phyloP scores from a whole-genome alignment of 805 yeast genomes.

The Ogataea glucozyma region DNA sequence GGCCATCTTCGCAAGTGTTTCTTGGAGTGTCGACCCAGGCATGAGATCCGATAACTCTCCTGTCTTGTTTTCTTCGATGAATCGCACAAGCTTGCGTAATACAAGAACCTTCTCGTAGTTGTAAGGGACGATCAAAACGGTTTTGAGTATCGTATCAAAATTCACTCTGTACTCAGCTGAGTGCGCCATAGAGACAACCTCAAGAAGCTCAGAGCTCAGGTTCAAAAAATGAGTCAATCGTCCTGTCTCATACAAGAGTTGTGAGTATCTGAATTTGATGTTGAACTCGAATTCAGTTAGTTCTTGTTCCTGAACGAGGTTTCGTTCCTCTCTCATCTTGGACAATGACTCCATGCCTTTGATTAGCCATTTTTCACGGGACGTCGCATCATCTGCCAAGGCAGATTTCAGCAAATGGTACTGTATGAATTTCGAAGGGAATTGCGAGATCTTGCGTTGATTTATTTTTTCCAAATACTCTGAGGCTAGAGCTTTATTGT shows the following conservation, averaged over 20 bases:
- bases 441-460: constrained; percentile 14
- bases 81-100: constrained; percentile 2
- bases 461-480: constrained; percentile 16
- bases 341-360: constrained; percentile 17
- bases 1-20: not conserved
- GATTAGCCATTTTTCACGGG: constrained; percentile 13
- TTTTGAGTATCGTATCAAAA: constrained; percentile 3
- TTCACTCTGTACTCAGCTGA: constrained; percentile 2
- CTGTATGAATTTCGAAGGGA: constrained; percentile 11
- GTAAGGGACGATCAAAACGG: constrained; percentile 18
- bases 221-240: constrained; percentile 5
- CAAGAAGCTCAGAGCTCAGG: constrained; percentile 6
- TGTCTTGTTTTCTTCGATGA: not conserved
- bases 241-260: constrained; percentile 4
- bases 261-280: constrained; percentile 8
- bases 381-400: constrained; percentile 10
- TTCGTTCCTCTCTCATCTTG: not conserved
- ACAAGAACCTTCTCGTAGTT: constrained; percentile 14
- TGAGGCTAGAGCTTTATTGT: constrained; percentile 6
- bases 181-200: not conserved
- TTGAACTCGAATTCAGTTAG: constrained; percentile 5
- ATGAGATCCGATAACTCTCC: not conserved
- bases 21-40: no score
- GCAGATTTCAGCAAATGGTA: constrained; percentile 16
- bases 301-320: not conserved